phyloP scores from a whole-genome alignment of 2,329 filamentous ascomycete genomes.

The Gyromitra esculenta region DNA sequence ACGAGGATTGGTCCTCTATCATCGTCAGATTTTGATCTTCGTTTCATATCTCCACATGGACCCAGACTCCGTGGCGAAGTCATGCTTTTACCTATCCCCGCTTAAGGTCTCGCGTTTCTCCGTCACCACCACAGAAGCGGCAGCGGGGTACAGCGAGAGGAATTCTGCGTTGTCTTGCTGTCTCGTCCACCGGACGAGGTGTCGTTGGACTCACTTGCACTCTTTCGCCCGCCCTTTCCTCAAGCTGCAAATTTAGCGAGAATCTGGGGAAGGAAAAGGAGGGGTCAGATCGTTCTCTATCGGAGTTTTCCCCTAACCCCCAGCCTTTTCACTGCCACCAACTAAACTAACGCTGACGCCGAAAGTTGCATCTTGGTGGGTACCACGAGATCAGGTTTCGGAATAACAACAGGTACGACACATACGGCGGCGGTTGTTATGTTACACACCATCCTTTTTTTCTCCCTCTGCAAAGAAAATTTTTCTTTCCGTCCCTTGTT shows the following conservation, averaged over 20 bases:
- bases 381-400: conserved; percentile 19
- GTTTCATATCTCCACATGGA: background rate
- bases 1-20: background rate
- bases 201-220: conserved; percentile 21
- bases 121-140: conserved; percentile 11
- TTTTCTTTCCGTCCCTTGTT: conserved; percentile 7
- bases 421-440: conserved; percentile 8
- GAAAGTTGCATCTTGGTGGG: background rate
- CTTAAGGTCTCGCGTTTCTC: background rate
- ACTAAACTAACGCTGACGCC: background rate
- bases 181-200: conserved; percentile 15
- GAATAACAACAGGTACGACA: conserved; percentile 19
- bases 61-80: conserved; percentile 2
- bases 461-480: background rate
- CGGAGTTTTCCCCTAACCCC: background rate
- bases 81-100: background rate
- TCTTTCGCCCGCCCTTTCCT: conserved; percentile 19
- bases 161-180: conserved; percentile 24
- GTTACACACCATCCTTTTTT: background rate
- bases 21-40: background rate
- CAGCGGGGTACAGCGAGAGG: conserved; percentile 13
- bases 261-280: conserved; percentile 48
- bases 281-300: background rate
- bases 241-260: conserved; percentile 55
- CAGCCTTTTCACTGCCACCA: background rate